Evolutionary conservation across 1,139 yeast species (phyloP), one percentile per base, ranked within the genome.

Genomic region (Groenewaldozyma sp.): DNA sequence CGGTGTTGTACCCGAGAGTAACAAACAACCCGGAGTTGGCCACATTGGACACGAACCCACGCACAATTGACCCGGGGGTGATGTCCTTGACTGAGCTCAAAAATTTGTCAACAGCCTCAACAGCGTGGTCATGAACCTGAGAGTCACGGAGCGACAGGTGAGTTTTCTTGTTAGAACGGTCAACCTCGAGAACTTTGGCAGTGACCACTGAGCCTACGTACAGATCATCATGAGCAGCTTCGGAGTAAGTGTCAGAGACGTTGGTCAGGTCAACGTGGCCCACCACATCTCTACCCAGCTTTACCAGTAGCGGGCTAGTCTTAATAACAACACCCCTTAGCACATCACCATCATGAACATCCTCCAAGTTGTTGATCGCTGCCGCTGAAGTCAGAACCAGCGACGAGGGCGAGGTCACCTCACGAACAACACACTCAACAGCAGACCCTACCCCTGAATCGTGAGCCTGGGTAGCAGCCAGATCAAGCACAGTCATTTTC

Each of bases 21-120:
- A 91, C 80, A 55, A 82, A 84, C 26, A 88, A 62, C 60, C 97
- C 97, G 44, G 77, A 74, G 51, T 80, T 78, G 16, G 82, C 74
- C 36, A 87, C 72, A 47, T 78, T 78, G 56, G 78, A 81, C 41
- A 91, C 74, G 51, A 79, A 82, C 14, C 95, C 97, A 49, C 78
- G 74, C 28, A 87, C 77, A 52, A 83, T 68, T 43, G 77, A 80
- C 24, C 94, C 95, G 45, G 74, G 70, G 37, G 67, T 63, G 45
- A 88, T 56, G 48, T 83, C 91, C n/a, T 64, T 62, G 38, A 67
- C 56, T 1, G 76, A 55, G 18, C 58, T 57, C 39, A 83, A 68
- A 7, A 64, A 58, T 51, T 70, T 74, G 52, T 82, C 84, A 40
- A 61, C 67, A n/a, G 78, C 68, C 27, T 66, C 60, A 1, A 60